phyloP scores from a whole-genome alignment of 2,329 filamentous ascomycete genomes.

The Cercospora sp. region DNA sequence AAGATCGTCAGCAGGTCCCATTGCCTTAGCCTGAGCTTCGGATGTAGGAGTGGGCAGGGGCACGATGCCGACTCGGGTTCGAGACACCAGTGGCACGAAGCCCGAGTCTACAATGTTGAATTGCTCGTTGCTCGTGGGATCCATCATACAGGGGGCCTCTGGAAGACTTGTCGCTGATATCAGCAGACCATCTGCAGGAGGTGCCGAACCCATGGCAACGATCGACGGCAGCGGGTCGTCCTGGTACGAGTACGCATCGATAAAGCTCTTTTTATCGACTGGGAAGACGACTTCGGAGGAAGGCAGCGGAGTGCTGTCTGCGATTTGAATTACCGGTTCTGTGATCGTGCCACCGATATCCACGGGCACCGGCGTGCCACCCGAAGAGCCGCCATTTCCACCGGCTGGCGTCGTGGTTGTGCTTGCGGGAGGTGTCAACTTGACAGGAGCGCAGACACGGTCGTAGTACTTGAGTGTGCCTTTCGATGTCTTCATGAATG shows the following conservation, averaged over 20 bases:
- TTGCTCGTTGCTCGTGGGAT: neutral
- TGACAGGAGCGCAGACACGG: neutral
- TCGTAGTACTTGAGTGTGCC: neutral
- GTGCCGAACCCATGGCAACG: conserved; percentile 8
- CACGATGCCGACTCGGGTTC: neutral
- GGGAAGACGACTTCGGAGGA: neutral
- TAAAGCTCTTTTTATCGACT: conserved; percentile 3
- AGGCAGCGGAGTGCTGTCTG: neutral
- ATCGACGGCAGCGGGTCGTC: conserved; percentile 7
- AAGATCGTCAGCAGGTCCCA: conserved; percentile 10
- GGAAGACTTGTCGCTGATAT: neutral
- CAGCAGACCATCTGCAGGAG: neutral
- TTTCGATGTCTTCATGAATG: neutral
- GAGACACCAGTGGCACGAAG: conserved; percentile 9
- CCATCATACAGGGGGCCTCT: neutral
- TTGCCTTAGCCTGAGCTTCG: conserved; percentile 12
- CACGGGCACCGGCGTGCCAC: neutral
- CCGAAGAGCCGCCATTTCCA: neutral
- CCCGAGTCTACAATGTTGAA: conserved; percentile 7
- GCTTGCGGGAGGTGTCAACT: neutral
- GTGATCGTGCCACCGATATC: neutral
- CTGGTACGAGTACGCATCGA: neutral
- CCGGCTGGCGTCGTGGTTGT: too few species aligned
- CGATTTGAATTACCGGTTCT: neutral
- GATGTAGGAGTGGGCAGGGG: conserved; percentile 12